These are phyloP conservation scores for Sphaerostilbella broomeana DNA, from an alignment of 2,329 filamentous ascomycete genomes.

Conservation along the genomic window DNA sequence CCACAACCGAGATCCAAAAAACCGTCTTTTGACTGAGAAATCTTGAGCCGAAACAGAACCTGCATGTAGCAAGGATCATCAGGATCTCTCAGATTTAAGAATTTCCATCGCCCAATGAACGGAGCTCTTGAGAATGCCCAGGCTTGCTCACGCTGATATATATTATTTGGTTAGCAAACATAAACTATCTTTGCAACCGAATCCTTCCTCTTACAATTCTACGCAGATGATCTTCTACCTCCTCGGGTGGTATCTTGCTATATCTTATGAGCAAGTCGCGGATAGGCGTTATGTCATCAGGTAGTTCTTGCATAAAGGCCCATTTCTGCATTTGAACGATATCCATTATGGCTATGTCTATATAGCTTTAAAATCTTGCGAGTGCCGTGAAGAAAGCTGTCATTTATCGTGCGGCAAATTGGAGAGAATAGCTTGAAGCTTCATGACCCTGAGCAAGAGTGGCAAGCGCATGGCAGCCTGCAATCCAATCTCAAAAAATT, in stretches of 20 bases:
- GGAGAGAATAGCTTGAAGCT: too few relatives aligned
- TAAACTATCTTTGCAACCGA: background rate
- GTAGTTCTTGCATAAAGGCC: constrained; percentile 32
- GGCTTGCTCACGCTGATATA: constrained; percentile 36
- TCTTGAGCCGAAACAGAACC: constrained; percentile 35
- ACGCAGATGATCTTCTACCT: constrained; percentile 31
- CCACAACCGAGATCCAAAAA: constrained; percentile 47
- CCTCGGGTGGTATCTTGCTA: constrained; percentile 29
- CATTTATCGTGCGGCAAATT: too few relatives aligned
- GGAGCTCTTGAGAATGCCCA: constrained; percentile 40
- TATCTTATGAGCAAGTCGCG: constrained; percentile 33
- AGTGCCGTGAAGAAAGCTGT: too few relatives aligned
- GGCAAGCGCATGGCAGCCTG: too few relatives aligned
- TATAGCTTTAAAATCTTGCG: too few relatives aligned
- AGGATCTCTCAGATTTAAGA: constrained; percentile 37
- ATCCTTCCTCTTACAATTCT: constrained; percentile 25
- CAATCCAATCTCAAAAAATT: too few relatives aligned
- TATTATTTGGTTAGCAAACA: background rate
- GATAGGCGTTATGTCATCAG: constrained; percentile 30
- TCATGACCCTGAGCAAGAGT: too few relatives aligned
- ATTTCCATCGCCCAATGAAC: constrained; percentile 45
- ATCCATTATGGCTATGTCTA: too few relatives aligned
- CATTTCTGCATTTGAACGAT: constrained; percentile 29
- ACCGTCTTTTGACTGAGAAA: constrained; percentile 31
- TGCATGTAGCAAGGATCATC: constrained; percentile 37